Evolutionary conservation across 345 rosid genomes (phyloP).

Genomic region (Gossypium rotundifolium): DNA sequence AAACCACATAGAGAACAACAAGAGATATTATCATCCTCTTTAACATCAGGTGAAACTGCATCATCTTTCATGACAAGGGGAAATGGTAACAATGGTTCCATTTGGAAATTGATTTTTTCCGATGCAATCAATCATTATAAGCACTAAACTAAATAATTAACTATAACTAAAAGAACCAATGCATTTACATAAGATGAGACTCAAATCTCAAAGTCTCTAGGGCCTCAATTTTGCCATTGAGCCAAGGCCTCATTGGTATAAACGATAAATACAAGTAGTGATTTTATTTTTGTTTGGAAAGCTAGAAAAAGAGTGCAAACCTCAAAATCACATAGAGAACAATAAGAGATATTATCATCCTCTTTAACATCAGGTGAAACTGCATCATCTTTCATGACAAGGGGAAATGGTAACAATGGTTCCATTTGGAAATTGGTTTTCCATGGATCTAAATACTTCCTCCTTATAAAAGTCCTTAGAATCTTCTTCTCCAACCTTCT

Average conservation of each 20-base stretch:
- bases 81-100: constrained; percentile 87
- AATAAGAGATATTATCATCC: constrained; percentile 74
- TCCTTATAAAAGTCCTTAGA: constrained; percentile 61
- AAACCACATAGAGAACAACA: constrained; percentile 78
- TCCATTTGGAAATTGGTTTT: constrained; percentile 54
- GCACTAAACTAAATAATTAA: too few relatives aligned
- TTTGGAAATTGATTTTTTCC: constrained; percentile 36
- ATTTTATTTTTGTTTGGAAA: too few relatives aligned
- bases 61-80: constrained; percentile 78
- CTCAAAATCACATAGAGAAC: constrained; percentile 83
- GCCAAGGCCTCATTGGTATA: too few relatives aligned
- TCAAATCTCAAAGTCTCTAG: too few relatives aligned
- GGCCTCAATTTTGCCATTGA: too few relatives aligned
- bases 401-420: constrained; percentile 85
- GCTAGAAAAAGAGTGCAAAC: constrained; percentile 23
- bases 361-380: constrained; percentile 63
- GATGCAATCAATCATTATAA: too few relatives aligned
- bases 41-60: constrained; percentile 58
- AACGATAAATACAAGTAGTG: too few relatives aligned
- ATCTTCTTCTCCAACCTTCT: constrained; percentile 85
- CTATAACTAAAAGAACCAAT: too few relatives aligned
- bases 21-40: constrained; percentile 71
- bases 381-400: constrained; percentile 69
- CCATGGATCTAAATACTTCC: constrained; percentile 83
- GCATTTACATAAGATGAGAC: too few relatives aligned